Base-by-base conservation (phyloP, 73 alveolate genomes). In the Stentor coeruleus region DNA sequence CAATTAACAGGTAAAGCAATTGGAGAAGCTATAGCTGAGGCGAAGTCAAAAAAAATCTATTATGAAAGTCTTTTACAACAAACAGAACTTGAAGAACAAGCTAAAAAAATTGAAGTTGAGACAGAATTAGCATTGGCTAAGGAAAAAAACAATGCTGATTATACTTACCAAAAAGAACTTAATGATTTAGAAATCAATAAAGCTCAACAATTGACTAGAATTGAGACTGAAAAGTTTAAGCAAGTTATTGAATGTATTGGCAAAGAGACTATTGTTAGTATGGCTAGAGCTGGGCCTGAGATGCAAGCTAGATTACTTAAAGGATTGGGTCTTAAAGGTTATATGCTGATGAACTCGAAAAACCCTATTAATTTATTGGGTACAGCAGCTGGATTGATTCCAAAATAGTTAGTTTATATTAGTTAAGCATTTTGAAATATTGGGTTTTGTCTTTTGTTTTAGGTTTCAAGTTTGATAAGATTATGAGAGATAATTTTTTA, bases 251-350 rank as follows among this genome's bases (percentile, higher is more conserved):
- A 85, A 38, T 76, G 93, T 28, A 58, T 93, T 55, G 98, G 98
- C 58, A 83, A 82, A 59, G 93, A 90, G 37, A 93, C 98, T 37
- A 81, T 93, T 0, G 91, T 93, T 3, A 85, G 93, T 31, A 87
- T 93, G 87, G 82, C 96, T 26, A 88, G 81, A 81, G 95, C 96
- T 74, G 98, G 98, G 30, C 98, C 98, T 39, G 96, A 93, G 73
- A 86, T 88, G n/a, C 88, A 92, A 84, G 98, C 98, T 40, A 85
- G 90, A 81, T 74, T 92, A 31, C 88, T 92, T 33, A 76, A 82
- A 33, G 87, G 96, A 33, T 85, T 92, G 30, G 98, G 98, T 36
- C 81, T 92, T 39, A 76, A 88, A 60, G 98, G 98, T 14, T 92
- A 84, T 88, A 57, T 92, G 92, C 87, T 92, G 72, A 92, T 90